phyloP scores from a whole-genome alignment of 1,284 basidiomycete species.

The Pseudozyma hubeiensis region DNA sequence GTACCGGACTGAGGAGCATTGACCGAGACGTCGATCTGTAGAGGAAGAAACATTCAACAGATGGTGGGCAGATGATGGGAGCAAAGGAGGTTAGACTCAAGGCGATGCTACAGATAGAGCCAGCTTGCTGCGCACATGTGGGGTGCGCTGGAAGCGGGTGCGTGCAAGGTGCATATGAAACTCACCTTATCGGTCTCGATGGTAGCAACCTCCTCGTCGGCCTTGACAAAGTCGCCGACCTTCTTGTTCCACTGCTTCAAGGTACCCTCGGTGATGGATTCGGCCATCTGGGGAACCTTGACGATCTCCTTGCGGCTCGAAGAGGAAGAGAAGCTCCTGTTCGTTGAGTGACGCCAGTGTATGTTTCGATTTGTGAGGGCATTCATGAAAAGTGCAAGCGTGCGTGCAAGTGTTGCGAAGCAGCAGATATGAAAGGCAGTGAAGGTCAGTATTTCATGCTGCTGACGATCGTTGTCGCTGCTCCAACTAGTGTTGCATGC shows the following conservation, averaged over 20 bases:
- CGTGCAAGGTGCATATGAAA: neutral
- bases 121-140: neutral
- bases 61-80: neutral
- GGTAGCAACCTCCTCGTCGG: slow-evolving; percentile 94
- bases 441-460: too few relatives aligned
- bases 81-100: neutral
- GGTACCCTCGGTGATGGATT: slow-evolving; percentile 97
- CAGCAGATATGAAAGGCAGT: too few relatives aligned
- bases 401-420: too few relatives aligned
- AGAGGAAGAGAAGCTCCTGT: slow-evolving; percentile 49
- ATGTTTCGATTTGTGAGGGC: too few relatives aligned
- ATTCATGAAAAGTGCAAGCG: too few relatives aligned
- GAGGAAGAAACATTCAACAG: neutral
- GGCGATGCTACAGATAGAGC: neutral
- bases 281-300: slow-evolving; percentile 98
- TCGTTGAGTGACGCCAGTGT: neutral
- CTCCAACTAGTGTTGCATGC: neutral
- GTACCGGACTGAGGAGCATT: slow-evolving; percentile 91
- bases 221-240: slow-evolving; percentile 88
- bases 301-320: slow-evolving; percentile 75
- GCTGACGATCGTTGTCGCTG: too few relatives aligned
- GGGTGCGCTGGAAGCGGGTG: neutral
- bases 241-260: slow-evolving; percentile 95
- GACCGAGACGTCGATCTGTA: slow-evolving; percentile 94
- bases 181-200: slow-evolving; percentile 98